Percentiles rank a stretch among this genome's conserved stretches.
These are phyloP conservation scores for Trypethelium eluteriae DNA, from an alignment of 495 filamentous ascomycete genomes.

Conservation along the genomic window DNA sequence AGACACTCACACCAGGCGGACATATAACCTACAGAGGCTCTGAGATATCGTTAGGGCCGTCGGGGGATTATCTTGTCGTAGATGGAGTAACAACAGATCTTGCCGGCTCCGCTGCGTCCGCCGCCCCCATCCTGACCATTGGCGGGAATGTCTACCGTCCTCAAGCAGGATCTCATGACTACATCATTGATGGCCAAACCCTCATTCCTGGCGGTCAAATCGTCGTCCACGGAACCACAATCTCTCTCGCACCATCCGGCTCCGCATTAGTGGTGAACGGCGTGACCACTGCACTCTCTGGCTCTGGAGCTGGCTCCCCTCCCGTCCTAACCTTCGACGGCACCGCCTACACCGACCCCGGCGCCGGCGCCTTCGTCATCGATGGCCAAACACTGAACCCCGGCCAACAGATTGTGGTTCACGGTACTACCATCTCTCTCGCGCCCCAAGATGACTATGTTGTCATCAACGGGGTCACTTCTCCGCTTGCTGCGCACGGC, in stretches of 20 bases:
- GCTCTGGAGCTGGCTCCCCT: not conserved
- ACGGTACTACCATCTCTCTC: slow-evolving; percentile 16
- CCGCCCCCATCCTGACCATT: slow-evolving; percentile 30
- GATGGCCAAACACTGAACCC: slow-evolving; percentile 11
- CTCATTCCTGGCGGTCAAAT: slow-evolving; percentile 29
- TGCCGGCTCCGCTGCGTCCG: slow-evolving; percentile 8
- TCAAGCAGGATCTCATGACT: slow-evolving; percentile 27
- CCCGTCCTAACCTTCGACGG: slow-evolving; percentile 12
- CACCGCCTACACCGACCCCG: not conserved
- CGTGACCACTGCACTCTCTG: slow-evolving; percentile 3
- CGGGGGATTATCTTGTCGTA: slow-evolving; percentile 6
- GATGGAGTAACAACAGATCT: slow-evolving; percentile 10
- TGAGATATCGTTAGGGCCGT: not conserved
- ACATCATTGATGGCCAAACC: slow-evolving; percentile 29
- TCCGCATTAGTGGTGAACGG: slow-evolving; percentile 13
- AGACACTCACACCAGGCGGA: slow-evolving; percentile 23
- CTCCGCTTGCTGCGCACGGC: not conserved
- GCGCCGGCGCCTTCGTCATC: not conserved
- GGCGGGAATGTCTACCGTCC: slow-evolving; percentile 29
- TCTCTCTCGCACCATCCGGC: slow-evolving; percentile 13
- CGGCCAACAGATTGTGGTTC: slow-evolving; percentile 5
- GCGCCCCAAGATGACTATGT: slow-evolving; percentile 7
- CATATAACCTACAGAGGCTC: slow-evolving; percentile 17
- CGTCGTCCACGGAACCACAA: slow-evolving; percentile 15
- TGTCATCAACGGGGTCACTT: not conserved